Percentiles rank a stretch among this genome's conserved stretches.
Conservation (phyloP, 345 rosid species). For the Mercurialis annua region DNA sequence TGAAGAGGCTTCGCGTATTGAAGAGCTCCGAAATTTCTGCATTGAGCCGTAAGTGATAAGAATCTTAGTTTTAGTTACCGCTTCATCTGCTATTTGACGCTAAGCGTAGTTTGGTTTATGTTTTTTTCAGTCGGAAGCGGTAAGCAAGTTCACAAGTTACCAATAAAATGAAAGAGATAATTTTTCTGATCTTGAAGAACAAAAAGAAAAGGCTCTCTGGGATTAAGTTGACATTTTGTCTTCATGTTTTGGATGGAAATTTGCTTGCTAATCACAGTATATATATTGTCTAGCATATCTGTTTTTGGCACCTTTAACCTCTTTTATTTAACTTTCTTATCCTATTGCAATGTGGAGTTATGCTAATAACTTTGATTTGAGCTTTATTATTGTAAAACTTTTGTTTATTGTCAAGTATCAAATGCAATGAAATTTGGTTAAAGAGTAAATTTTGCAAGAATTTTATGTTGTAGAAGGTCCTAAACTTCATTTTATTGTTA, state of each 20-base stretch:
- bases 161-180: slow-evolving; percentile 10
- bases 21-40: slow-evolving; percentile 74
- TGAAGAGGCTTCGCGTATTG: slow-evolving; percentile 86
- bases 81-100: neutral
- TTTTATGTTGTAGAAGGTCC: slow-evolving; percentile 23
- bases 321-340: neutral
- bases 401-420: neutral
- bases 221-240: slow-evolving; percentile 24
- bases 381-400: slow-evolving; percentile 1
- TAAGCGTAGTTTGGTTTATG: slow-evolving; percentile 4
- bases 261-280: slow-evolving; percentile 20
- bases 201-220: too few species aligned
- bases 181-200: slow-evolving; percentile 17
- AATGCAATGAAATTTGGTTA: too few species aligned
- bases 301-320: neutral
- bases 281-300: neutral
- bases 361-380: neutral
- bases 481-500: slow-evolving; percentile 19
- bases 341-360: slow-evolving; percentile 3
- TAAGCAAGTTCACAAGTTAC: slow-evolving; percentile 35
- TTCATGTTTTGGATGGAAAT: slow-evolving; percentile 20
- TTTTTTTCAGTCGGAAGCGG: slow-evolving; percentile 39
- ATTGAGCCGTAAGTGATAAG: slow-evolving; percentile 34
- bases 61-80: neutral
- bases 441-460: neutral